A percentile compares a stretch with the other conserved stretches of the same genome.
Evolutionary conservation across 1,284 basidiomycete genomes (phyloP).

Genomic region (Naganishia liquefaciens): DNA sequence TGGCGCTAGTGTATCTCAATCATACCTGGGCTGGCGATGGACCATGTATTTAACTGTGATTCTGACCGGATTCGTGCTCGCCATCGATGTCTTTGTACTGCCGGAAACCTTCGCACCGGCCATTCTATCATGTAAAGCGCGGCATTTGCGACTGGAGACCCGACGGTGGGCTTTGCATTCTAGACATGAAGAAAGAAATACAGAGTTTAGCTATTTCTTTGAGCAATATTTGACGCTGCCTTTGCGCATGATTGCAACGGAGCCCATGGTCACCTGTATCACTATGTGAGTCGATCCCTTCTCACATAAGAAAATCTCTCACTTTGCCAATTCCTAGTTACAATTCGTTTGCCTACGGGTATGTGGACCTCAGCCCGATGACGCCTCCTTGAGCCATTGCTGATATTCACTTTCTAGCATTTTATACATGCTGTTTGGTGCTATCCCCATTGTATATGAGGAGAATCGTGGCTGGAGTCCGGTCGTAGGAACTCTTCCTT

Average conservation of each 20-base stretch:
- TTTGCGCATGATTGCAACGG: slow-evolving; percentile 44
- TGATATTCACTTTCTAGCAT: slow-evolving; percentile 33
- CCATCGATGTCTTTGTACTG: slow-evolving; percentile 62
- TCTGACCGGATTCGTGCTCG: slow-evolving; percentile 44
- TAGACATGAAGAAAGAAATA: slow-evolving; percentile 44
- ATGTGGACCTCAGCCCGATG: slow-evolving; percentile 14
- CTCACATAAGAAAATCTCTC: not conserved
- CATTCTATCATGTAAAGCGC: slow-evolving; percentile 64
- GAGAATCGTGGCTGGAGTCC: slow-evolving; percentile 45
- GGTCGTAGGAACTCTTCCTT: slow-evolving; percentile 46
- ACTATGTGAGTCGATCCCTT: slow-evolving; percentile 36
- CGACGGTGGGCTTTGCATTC: slow-evolving; percentile 48
- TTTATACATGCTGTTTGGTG: slow-evolving; percentile 48
- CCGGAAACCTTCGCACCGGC: slow-evolving; percentile 68
- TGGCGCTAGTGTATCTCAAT: slow-evolving; percentile 56
- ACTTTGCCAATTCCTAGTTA: slow-evolving; percentile 33
- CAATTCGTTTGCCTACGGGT: slow-evolving; percentile 44
- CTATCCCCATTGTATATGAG: slow-evolving; percentile 48
- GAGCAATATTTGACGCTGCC: slow-evolving; percentile 47
- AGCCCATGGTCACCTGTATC: slow-evolving; percentile 49
- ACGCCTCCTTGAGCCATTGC: not conserved
- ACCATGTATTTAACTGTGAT: slow-evolving; percentile 48
- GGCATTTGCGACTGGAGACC: slow-evolving; percentile 57
- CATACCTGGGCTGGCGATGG: slow-evolving; percentile 52
- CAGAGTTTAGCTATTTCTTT: slow-evolving; percentile 40